Base-by-base conservation (phyloP, 352 stramenopile species). In the Elongisporangium anandrum region DNA sequence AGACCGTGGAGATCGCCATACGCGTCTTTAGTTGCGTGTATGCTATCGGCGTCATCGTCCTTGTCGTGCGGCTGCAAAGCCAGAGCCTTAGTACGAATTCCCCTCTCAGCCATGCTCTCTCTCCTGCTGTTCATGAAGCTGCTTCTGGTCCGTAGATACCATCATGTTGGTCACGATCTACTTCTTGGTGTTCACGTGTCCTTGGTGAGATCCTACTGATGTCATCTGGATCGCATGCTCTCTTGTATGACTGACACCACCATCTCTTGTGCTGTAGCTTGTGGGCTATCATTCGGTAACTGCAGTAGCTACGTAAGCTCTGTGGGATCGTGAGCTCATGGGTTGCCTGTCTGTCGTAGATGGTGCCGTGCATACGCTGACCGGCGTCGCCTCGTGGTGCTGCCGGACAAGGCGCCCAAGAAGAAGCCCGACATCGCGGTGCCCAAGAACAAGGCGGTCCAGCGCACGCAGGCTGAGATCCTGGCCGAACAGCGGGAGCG, bases 121-220 rank as follows among this genome's bases (percentile, higher is more conserved):
- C 29, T 17, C 45, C 51, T 63, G 12, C 49, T 61, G n/a, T 50
- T 52, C 21, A n/a, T n/a, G n/a, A n/a, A n/a, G n/a, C n/a, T n/a
- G n/a, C n/a, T n/a, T n/a, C n/a, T n/a, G n/a, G n/a, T n/a, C n/a
- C n/a, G 24, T 34, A 92, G 78, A 85, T 59, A 80, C 72, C 64
- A 90, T 89, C 50, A 86, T 94, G 78, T 60, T 90, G 47, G 70
- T 87, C 23, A 87, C 81, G 16, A 75, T 92, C 39, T 94, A 85
- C 69, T 88, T 80, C 6, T 86, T 94, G 80, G 81, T 87, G 24
- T 90, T 90, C 69, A 90, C 85, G 15, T 94, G 80, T 60, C 85
- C 85, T 9, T 92, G 81, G 81, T 90, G 71, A 22, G 69, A 50
- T 23, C 23, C 13, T 5, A n/a, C n/a, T n/a, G n/a, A n/a, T n/a